Evolutionary conservation across 2,329 filamentous ascomycete species (phyloP).

Genomic region (Nigrospora osmanthi): DNA sequence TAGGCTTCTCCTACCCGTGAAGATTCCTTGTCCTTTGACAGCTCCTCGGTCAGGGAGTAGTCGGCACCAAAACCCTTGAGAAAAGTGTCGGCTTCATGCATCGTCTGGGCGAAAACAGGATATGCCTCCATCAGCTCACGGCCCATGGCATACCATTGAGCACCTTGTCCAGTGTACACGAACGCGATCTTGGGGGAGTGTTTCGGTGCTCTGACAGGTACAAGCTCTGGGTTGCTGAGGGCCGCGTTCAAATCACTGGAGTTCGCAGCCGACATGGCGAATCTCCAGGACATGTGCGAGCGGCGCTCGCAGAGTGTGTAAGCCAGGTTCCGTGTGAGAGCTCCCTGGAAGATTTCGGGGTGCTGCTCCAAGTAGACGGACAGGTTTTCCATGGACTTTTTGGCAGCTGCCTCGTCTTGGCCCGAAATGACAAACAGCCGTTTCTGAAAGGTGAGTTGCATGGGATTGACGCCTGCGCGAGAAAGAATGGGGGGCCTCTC

Average conservation of each 20-base stretch:
- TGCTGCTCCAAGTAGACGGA: constrained; percentile 15
- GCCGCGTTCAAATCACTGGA: constrained; percentile 12
- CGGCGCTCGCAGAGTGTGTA: constrained; percentile 21
- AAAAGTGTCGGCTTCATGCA: constrained; percentile 9
- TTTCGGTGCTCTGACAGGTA: constrained; percentile 10
- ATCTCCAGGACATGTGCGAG: constrained; percentile 14
- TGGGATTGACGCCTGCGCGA: no score
- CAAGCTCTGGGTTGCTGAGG: constrained; percentile 12
- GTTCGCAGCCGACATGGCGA: constrained; percentile 10
- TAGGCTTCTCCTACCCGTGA: constrained; percentile 14
- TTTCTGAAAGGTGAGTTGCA: constrained; percentile 1
- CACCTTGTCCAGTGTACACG: constrained; percentile 26
- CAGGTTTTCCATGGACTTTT: constrained; percentile 14
- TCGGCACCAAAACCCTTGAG: constrained; percentile 10
- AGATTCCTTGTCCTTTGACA: constrained; percentile 8
- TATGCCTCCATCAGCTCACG: constrained; percentile 16
- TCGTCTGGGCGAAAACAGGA: constrained; percentile 8
- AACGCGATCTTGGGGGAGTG: constrained; percentile 17
- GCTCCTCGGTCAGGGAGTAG: constrained; percentile 14
- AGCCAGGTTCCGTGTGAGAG: constrained; percentile 17
- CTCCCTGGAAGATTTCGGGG: constrained; percentile 12
- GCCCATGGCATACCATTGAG: constrained; percentile 26
- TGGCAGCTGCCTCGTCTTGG: constrained; percentile 10
- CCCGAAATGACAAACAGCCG: constrained; percentile 9
- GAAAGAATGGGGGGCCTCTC: constrained; percentile 9